These are phyloP conservation scores for Lachnellula arida DNA, from an alignment of 2,329 filamentous ascomycete species.

Conservation along the genomic window DNA sequence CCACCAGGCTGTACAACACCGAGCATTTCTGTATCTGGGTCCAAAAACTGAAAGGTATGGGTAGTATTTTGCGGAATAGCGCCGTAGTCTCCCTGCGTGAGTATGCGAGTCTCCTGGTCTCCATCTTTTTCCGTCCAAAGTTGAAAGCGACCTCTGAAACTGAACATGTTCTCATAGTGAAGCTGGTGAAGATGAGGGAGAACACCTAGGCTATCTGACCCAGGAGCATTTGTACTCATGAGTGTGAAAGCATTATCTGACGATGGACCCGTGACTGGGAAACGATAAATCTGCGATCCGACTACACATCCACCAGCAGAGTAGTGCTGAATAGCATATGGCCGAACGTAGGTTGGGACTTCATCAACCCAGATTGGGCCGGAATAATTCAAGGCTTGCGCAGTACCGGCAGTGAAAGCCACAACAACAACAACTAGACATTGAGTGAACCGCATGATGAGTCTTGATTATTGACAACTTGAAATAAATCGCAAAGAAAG, in stretches of 20 bases:
- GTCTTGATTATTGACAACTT: neutral
- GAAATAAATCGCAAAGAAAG: neutral
- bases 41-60: conserved; percentile 44
- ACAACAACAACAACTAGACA: neutral
- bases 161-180: conserved; percentile 46
- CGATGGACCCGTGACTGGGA: conserved; percentile 41
- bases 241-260: conserved; percentile 42
- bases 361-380: conserved; percentile 20
- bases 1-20: conserved; percentile 43
- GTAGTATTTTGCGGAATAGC: conserved; percentile 42
- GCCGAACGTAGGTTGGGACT: conserved; percentile 20
- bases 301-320: conserved; percentile 23
- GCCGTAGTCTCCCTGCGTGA: conserved; percentile 43
- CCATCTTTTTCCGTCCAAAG: conserved; percentile 37
- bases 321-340: conserved; percentile 22
- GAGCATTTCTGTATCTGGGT: conserved; percentile 43
- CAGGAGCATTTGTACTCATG: conserved; percentile 40
- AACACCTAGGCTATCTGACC: conserved; percentile 36
- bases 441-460: neutral
- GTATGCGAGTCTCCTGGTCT: conserved; percentile 34
- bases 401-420: neutral
- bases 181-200: conserved; percentile 39
- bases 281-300: conserved; percentile 37
- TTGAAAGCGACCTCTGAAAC: conserved; percentile 40
- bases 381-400: conserved; percentile 29